Conservation (phyloP, 805 yeast genomes). For the Candida sithepensis region DNA sequence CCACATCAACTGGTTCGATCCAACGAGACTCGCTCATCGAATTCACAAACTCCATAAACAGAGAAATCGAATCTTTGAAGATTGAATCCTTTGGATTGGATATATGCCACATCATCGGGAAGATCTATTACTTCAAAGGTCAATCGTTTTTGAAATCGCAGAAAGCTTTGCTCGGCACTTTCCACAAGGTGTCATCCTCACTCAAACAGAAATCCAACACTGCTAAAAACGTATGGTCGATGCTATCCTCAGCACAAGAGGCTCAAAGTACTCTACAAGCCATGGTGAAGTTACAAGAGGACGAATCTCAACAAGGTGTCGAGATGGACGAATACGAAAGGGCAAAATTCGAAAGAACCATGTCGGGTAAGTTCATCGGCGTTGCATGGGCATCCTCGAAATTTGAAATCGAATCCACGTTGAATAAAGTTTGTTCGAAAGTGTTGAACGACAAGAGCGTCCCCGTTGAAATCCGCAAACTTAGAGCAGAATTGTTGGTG, state of each 20-base stretch:
- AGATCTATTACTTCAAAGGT: conserved; percentile 62
- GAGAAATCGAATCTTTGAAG: conserved; percentile 80
- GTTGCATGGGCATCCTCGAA: conserved; percentile 86
- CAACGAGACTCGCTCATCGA: conserved; percentile 40
- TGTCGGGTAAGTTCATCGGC: conserved; percentile 75
- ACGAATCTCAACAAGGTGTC: conserved; percentile 29
- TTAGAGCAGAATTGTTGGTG: conserved; percentile 61
- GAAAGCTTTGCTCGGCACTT: conserved; percentile 62
- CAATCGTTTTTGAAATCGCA: conserved; percentile 64
- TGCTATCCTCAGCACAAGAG: conserved; percentile 70
- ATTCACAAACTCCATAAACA: conserved; percentile 61
- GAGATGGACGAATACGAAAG: conserved; percentile 40
- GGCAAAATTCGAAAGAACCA: conserved; percentile 67
- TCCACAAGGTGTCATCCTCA: conserved; percentile 53
- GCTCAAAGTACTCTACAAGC: conserved; percentile 79
- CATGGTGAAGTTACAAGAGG: conserved; percentile 54
- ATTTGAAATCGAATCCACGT: conserved; percentile 71
- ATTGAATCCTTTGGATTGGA: conserved; percentile 85
- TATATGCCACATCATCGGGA: conserved; percentile 72
- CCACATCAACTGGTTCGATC: conserved; percentile 32
- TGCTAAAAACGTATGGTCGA: conserved; percentile 66
- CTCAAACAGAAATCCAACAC: conserved; percentile 72
- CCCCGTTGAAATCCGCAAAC: conserved; percentile 41
- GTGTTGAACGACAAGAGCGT: conserved; percentile 57
- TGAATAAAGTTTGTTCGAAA: conserved; percentile 66